Evolutionary conservation across 208 protist genomes (phyloP).

Genomic region (Acanthamoeba castellanii): DNA sequence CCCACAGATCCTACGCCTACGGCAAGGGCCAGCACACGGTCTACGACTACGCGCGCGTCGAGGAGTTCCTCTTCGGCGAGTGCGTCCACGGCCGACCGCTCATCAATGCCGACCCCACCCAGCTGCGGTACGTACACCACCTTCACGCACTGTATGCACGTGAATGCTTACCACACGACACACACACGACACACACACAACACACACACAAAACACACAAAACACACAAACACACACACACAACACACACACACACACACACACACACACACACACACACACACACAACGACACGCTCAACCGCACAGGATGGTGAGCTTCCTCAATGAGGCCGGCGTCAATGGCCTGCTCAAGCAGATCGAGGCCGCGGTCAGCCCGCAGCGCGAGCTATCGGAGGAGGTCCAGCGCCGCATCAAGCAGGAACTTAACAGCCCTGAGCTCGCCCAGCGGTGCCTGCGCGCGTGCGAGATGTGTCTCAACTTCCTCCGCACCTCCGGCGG

Average conservation of each 20-base stretch:
- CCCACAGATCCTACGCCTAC: not conserved
- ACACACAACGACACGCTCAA: too few relatives aligned
- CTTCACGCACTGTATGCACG: too few relatives aligned
- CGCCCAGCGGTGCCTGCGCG: slow-evolving; percentile 27
- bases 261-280: too few relatives aligned
- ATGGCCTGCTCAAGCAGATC: slow-evolving; percentile 23
- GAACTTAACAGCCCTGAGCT: not conserved
- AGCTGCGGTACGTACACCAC: not conserved
- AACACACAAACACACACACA: too few relatives aligned
- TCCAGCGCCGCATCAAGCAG: not conserved
- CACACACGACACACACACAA: too few relatives aligned
- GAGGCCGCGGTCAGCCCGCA: not conserved
- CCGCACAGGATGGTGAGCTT: slow-evolving; percentile 17
- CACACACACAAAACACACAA: not conserved
- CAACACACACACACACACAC: too few relatives aligned
- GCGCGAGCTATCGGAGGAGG: not conserved
- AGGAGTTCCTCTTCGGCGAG: slow-evolving; percentile 30
- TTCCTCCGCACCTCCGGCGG: slow-evolving; percentile 33
- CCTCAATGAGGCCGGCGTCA: slow-evolving; percentile 12
- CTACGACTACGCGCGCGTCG: slow-evolving; percentile 11
- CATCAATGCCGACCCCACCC: slow-evolving; percentile 5
- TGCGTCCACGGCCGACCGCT: slow-evolving; percentile 1
- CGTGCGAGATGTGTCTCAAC: slow-evolving; percentile 11
- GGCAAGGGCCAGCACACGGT: not conserved
- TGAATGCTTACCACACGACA: not conserved